Evolutionary conservation across 345 rosid species (phyloP), one percentile per base, ranked within the genome.

Genomic region (Leavenworthia alabamica): DNA sequence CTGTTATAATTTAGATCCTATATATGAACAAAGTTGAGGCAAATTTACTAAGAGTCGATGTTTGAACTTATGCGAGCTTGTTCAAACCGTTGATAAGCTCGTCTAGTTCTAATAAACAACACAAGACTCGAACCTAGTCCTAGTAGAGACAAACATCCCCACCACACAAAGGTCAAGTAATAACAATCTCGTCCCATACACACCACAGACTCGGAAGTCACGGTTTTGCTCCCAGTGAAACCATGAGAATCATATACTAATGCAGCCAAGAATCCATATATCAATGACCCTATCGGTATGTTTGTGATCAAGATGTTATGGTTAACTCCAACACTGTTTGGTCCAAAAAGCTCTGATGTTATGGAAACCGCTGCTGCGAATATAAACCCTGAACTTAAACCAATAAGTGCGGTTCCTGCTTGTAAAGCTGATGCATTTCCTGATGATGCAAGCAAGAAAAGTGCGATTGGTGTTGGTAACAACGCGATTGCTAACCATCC

Each of bases 301-400:
- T 93, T 93, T 68, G 99, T 89, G 70, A 93, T 93, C 20, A 93
- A 64, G 47, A 93, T 85, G 68, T 93, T 93, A 79, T 93, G 99
- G 75, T 93, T 93, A 22, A 93, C 94, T 0, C 99, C 96, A 6
- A 89, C 78, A 50, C 91, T 89, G 49, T 84, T 89, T 0, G 96
- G 96, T 33, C 99, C 99, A 17, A 93, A 93, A 3, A 93, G 80
- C 74, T 93, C 97, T 0, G 97, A 89, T 13, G 99, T 93, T 31
- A 93, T 72, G 8, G 99, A 89, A 71, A 93, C 97, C 0, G 97
- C 96, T 3, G 96, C 92, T 2, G 99, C 96, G 41, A 93, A 93
- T 69, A 93, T 85, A 82, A 89, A 93, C 0, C 97, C 99, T 0
- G 97, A 93, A 66, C 99, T 89, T 56, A 89, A 33, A 22, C 96